phyloP scores from a whole-genome alignment of 345 rosid genomes.

The Lagerstroemia speciosa region DNA sequence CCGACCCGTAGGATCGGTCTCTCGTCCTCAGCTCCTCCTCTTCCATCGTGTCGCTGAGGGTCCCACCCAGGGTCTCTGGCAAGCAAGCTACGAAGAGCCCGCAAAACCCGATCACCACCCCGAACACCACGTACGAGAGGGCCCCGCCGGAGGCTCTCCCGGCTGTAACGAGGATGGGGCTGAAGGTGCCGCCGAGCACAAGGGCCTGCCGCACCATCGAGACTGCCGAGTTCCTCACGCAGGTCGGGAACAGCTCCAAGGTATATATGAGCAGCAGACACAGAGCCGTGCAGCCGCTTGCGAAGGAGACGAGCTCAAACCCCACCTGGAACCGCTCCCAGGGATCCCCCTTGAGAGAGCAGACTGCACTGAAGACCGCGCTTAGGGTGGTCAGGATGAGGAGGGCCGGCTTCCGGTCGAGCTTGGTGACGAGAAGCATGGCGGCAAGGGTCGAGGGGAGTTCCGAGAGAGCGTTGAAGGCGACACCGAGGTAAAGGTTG shows the following conservation, averaged over 20 bases:
- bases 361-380: slow-evolving; percentile 33
- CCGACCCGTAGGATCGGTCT: not conserved
- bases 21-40: slow-evolving; percentile 17
- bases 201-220: slow-evolving; percentile 35
- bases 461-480: slow-evolving; percentile 59
- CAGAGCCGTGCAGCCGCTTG: slow-evolving; percentile 40
- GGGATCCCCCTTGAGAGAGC: slow-evolving; percentile 20
- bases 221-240: slow-evolving; percentile 37
- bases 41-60: slow-evolving; percentile 17
- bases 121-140: slow-evolving; percentile 11
- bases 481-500: slow-evolving; percentile 48
- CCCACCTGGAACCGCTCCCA: slow-evolving; percentile 26
- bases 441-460: slow-evolving; percentile 44
- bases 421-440: slow-evolving; percentile 29
- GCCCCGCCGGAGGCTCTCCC: slow-evolving; percentile 6
- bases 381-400: slow-evolving; percentile 31
- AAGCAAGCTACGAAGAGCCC: slow-evolving; percentile 12
- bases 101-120: slow-evolving; percentile 11
- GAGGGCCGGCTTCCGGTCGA: slow-evolving; percentile 35
- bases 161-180: slow-evolving; percentile 13
- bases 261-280: slow-evolving; percentile 29
- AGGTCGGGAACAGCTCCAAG: slow-evolving; percentile 43
- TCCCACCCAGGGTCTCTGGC: slow-evolving; percentile 14
- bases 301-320: slow-evolving; percentile 51
- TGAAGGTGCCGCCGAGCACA: slow-evolving; percentile 14